Evolutionary conservation across 495 filamentous ascomycete species (phyloP), one percentile per base, ranked within the genome.

Genomic region (Penicillium paxilli): DNA sequence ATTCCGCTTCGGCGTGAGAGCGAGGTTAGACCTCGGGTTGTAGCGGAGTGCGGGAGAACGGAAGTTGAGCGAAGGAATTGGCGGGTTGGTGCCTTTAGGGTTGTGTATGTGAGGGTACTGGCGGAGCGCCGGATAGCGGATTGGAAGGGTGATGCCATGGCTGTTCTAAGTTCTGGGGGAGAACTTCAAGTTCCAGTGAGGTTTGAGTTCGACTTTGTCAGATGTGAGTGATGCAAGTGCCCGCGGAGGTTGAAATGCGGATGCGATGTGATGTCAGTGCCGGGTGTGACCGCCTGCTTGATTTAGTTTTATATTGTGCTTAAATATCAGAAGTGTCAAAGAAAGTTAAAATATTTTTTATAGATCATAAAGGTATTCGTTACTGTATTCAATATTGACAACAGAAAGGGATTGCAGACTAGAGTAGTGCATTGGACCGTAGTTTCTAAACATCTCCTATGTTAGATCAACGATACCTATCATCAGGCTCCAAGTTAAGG

Each of bases 231-330:
- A 23, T 25, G 11, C 16, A 10, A 40, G 19, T 22, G 45, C 35
- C 32, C 51, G 40, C 40, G 17, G 19, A 23, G 20, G 20, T 42
- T 0, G 12, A 46, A 5, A 8, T 46, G 51, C 9, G 47, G 17
- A 23, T 16, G 26, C 25, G 38, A 32, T 47, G 67, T 73, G 70
- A 73, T 70, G 69, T 73, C 67, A 73, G 58, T 65, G 59, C 47
- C 54, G 25, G 4, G 1, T 16, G 22, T 56, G 20, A 68, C 65
- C 63, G 65, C 65, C 57, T 68, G 35, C 52, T 46, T 44, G 9
- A 24, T 49, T 49, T 11, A 51, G 30, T 38, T 14, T 9, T n/a
- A n/a, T n/a, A n/a, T 20, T 19, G 0, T 1, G 8, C n/a, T 8
- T n/a, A 38, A n/a, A 38, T 19, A 38, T 3, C 4, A n/a, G 5